Evolutionary conservation across 2,329 filamentous ascomycete genomes (phyloP), one percentile per base, ranked within the genome.

Genomic region (Fusarium beomiforme): DNA sequence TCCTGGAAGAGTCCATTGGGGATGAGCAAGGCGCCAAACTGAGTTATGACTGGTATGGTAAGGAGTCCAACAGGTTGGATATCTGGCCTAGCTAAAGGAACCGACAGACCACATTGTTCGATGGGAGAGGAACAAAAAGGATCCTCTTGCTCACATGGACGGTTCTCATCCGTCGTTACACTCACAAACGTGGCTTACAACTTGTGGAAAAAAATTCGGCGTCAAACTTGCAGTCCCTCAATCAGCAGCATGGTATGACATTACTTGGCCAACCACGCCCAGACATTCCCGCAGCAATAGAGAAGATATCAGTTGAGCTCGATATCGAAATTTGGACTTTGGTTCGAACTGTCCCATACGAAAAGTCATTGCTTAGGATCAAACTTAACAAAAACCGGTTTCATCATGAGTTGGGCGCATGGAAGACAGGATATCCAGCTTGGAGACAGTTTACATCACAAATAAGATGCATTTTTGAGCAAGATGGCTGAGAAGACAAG

Each of bases 391-490:
- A 4, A 10, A 5, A 34, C 10, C 6, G 12, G 8, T 19, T 14
- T 14, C 47, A 3, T 8, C 5, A 24, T 8, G 21, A 11, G 8
- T 19, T 11, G 8, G 8, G 31, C 5, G 3, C 34, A 21, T 34
- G 46, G 14, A 34, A 19, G 13, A 34, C 17, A 16, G 34, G 11
- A 8, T 23, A 14, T 11, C 21, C 0, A 6, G 17, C 6, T 6
- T 6, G 8, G 1, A 11, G 11, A 34, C 2, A 11, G 14, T 6
- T 11, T 11, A n/a, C 2, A 50, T 24, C 8, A 8, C 1, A 8
- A 34, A 16, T 9, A 3, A 19, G 6, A 14, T 19, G 10, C 14
- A 3, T 23, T 24, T 21, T 6, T 4, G 8, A 49, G 17, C 16
- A 34, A 21, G 10, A 21, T 3, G 17, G 6, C 6, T 8, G 5